These are phyloP conservation scores for Eleusine indica DNA, from an alignment of 176 grass and related monocot genomes.

Conservation along the genomic window DNA sequence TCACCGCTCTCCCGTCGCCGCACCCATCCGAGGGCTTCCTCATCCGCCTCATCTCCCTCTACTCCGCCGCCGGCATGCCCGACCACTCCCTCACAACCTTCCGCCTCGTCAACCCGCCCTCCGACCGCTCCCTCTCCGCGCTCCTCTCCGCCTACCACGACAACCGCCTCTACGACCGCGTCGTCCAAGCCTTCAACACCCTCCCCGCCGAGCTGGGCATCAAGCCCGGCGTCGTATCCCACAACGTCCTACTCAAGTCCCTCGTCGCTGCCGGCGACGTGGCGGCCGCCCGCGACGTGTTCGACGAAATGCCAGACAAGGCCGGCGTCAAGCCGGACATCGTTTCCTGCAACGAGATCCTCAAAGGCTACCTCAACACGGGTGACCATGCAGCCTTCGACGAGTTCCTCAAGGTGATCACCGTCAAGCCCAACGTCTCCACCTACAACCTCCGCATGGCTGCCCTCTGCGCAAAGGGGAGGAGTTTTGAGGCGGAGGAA, in stretches of 20 bases:
- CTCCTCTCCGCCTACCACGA: slow-evolving; percentile 75
- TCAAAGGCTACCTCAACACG: slow-evolving; percentile 58
- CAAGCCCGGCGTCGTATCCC: slow-evolving; percentile 54
- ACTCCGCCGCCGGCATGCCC: slow-evolving; percentile 55
- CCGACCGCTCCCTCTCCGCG: slow-evolving; percentile 65
- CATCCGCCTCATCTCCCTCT: slow-evolving; percentile 67
- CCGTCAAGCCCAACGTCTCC: slow-evolving; percentile 42
- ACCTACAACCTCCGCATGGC: slow-evolving; percentile 79
- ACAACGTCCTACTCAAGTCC: slow-evolving; percentile 63
- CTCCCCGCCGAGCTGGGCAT: slow-evolving; percentile 48
- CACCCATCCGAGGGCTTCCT: slow-evolving; percentile 75
- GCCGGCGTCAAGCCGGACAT: slow-evolving; percentile 58
- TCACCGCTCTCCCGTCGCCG: slow-evolving; percentile 47
- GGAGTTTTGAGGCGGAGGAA: slow-evolving; percentile 65
- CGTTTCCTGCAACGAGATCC: slow-evolving; percentile 77
- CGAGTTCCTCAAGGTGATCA: slow-evolving; percentile 52
- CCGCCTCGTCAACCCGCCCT: slow-evolving; percentile 50
- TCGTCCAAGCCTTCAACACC: slow-evolving; percentile 50
- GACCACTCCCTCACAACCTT: slow-evolving; percentile 65
- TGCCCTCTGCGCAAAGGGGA: slow-evolving; percentile 51
- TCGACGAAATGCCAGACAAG: slow-evolving; percentile 63
- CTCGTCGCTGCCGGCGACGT: slow-evolving; percentile 39
- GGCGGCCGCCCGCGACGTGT: slow-evolving; percentile 33
- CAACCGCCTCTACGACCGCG: slow-evolving; percentile 57
- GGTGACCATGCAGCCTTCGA: slow-evolving; percentile 50